Conservation (phyloP, 768 basidiomycete genomes). For the Amanita muscaria region DNA sequence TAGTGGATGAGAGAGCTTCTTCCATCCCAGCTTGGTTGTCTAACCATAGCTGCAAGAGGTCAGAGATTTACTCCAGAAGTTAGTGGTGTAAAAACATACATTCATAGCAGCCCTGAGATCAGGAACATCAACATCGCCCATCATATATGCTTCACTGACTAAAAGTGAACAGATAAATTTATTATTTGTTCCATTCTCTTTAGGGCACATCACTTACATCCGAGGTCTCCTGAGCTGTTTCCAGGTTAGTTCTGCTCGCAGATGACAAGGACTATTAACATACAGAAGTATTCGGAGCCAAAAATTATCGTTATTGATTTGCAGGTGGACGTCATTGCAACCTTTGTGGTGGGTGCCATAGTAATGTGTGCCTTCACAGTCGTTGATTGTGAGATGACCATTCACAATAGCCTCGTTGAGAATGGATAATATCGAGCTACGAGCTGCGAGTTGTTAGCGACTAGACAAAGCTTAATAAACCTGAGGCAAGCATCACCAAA, state of each 20-base stretch:
- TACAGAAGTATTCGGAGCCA: conserved; percentile 61
- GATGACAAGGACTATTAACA: conserved; percentile 17
- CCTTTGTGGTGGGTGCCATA: conserved; percentile 52
- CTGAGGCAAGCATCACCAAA: conserved; percentile 31
- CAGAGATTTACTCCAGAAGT: conserved; percentile 9
- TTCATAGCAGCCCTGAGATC: conserved; percentile 55
- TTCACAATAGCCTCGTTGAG: conserved; percentile 48
- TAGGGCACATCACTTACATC: conserved; percentile 37
- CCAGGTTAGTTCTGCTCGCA: conserved; percentile 11
- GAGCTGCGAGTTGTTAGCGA: conserved; percentile 30
- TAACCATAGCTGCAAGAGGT: conserved; percentile 47
- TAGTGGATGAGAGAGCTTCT: conserved; percentile 45
- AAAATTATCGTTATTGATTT: conserved; percentile 51
- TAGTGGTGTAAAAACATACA: conserved; percentile 39
- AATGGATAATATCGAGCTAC: conserved; percentile 50
- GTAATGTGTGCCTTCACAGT: conserved; percentile 49
- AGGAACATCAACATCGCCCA: conserved; percentile 57
- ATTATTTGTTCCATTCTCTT: not conserved
- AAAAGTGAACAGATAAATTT: conserved; percentile 9
- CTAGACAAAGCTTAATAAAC: conserved; percentile 9
- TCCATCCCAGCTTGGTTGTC: conserved; percentile 56
- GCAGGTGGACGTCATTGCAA: conserved; percentile 52
- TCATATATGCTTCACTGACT: conserved; percentile 74
- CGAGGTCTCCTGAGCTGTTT: conserved; percentile 49
- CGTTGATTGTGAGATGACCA: conserved; percentile 54